Conservation (phyloP, 768 basidiomycete genomes). For the Favolaschia claudopus region DNA sequence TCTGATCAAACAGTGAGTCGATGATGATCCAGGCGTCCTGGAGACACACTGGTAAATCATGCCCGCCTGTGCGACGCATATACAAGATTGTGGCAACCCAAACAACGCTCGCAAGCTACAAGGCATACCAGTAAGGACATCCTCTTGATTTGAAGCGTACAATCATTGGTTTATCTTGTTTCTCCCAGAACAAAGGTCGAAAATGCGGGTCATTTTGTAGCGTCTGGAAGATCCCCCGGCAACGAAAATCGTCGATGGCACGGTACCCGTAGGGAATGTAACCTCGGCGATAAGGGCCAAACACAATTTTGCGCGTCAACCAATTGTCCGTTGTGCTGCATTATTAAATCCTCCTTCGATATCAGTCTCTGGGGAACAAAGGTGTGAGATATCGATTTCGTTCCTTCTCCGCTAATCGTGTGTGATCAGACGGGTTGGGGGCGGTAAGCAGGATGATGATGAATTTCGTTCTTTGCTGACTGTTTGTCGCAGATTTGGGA, state of each 20-base stretch:
- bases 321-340: constrained; percentile 69
- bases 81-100: constrained; percentile 69
- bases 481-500: constrained; percentile 58
- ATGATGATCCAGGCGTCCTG: constrained; percentile 52
- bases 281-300: constrained; percentile 68
- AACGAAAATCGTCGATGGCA: constrained; percentile 83
- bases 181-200: constrained; percentile 64
- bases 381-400: too few species aligned
- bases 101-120: constrained; percentile 60
- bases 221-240: constrained; percentile 62
- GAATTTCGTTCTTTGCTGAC: constrained; percentile 7
- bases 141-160: background rate
- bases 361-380: constrained; percentile 71
- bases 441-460: constrained; percentile 48
- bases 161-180: constrained; percentile 1
- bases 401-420: too few species aligned
- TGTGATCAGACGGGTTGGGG: constrained; percentile 80
- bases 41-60: constrained; percentile 62
- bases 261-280: constrained; percentile 72
- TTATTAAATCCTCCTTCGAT: constrained; percentile 71
- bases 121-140: constrained; percentile 61
- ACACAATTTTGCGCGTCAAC: constrained; percentile 60
- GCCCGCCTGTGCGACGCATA: constrained; percentile 65
- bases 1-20: background rate
- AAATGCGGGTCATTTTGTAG: constrained; percentile 62